Conservation (phyloP, 768 basidiomycete species). For the Termitomyces eurrhizus region DNA sequence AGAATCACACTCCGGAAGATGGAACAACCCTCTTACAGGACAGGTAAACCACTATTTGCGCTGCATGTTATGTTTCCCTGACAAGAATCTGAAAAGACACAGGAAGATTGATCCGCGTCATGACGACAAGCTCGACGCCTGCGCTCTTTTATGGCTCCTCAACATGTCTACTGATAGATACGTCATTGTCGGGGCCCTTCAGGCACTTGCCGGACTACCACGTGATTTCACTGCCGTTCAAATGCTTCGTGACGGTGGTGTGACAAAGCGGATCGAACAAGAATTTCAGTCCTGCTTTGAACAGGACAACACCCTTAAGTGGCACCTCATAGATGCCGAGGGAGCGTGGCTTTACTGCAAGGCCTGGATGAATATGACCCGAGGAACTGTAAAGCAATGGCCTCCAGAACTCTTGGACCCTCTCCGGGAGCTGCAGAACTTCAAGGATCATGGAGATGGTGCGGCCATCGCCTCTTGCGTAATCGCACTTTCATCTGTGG, state of each 20-base stretch:
- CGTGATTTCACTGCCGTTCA: slow-evolving; percentile 33
- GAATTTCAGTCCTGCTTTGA: slow-evolving; percentile 35
- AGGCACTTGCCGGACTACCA: slow-evolving; percentile 36
- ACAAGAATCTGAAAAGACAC: neutral
- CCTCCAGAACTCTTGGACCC: slow-evolving; percentile 31
- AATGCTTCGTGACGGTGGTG: slow-evolving; percentile 32
- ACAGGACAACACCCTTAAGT: slow-evolving; percentile 32
- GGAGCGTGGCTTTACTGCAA: slow-evolving; percentile 34
- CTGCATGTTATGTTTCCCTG: neutral
- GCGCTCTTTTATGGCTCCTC: slow-evolving; percentile 34
- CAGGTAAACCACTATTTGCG: neutral
- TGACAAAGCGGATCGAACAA: slow-evolving; percentile 28
- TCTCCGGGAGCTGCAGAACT: slow-evolving; percentile 29
- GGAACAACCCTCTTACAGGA: slow-evolving; percentile 1
- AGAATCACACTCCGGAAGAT: neutral
- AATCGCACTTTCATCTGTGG: slow-evolving; percentile 31
- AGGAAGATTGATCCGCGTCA: slow-evolving; percentile 1
- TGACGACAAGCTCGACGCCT: slow-evolving; percentile 35
- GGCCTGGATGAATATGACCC: slow-evolving; percentile 37
- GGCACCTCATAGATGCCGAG: slow-evolving; percentile 31
- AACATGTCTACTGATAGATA: slow-evolving; percentile 29
- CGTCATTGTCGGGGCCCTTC: slow-evolving; percentile 26
- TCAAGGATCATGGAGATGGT: slow-evolving; percentile 24
- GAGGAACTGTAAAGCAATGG: slow-evolving; percentile 31
- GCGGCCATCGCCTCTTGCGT: slow-evolving; percentile 33